Conservation (phyloP, 140 eudicot genomes). For the Anethum foeniculum region DNA sequence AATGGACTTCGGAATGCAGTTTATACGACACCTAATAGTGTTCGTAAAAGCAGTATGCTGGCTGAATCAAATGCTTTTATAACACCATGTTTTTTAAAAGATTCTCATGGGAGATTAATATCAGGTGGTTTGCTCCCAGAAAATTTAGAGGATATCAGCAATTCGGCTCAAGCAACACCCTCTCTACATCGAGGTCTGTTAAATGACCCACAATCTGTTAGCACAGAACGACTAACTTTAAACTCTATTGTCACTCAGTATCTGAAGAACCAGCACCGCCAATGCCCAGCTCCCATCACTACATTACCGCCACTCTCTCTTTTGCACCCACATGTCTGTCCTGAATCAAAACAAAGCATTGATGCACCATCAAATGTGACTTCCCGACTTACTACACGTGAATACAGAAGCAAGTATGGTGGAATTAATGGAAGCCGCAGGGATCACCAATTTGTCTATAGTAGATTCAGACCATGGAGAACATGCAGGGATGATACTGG, state of each 20-base stretch:
- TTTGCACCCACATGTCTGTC: slow-evolving; percentile 91
- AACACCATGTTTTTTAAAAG: slow-evolving; percentile 49
- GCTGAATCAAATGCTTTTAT: slow-evolving; percentile 38
- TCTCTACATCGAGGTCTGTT: slow-evolving; percentile 35
- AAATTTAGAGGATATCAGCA: slow-evolving; percentile 38
- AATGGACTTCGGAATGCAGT: slow-evolving; percentile 49
- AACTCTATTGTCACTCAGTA: slow-evolving; percentile 81
- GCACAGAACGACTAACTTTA: slow-evolving; percentile 60
- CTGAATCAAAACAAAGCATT: slow-evolving; percentile 81
- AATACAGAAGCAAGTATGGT: slow-evolving; percentile 69
- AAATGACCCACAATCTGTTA: slow-evolving; percentile 46
- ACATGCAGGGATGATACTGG: slow-evolving; percentile 80
- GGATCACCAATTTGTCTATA: slow-evolving; percentile 87
- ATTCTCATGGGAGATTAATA: slow-evolving; percentile 32
- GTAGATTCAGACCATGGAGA: slow-evolving; percentile 91
- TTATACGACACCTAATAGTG: slow-evolving; percentile 43
- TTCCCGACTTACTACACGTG: slow-evolving; percentile 73
- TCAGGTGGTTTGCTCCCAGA: slow-evolving; percentile 30
- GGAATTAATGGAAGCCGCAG: slow-evolving; percentile 77
- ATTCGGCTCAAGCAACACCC: slow-evolving; percentile 22
- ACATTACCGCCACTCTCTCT: slow-evolving; percentile 97
- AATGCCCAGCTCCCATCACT: slow-evolving; percentile 95
- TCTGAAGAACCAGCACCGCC: slow-evolving; percentile 93
- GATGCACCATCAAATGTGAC: slow-evolving; percentile 95
- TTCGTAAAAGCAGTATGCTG: slow-evolving; percentile 41